Evolutionary conservation across 2,329 filamentous ascomycete genomes (phyloP), one percentile per base, ranked within the genome.

Genomic region (Fusarium tanahbumbuense): DNA sequence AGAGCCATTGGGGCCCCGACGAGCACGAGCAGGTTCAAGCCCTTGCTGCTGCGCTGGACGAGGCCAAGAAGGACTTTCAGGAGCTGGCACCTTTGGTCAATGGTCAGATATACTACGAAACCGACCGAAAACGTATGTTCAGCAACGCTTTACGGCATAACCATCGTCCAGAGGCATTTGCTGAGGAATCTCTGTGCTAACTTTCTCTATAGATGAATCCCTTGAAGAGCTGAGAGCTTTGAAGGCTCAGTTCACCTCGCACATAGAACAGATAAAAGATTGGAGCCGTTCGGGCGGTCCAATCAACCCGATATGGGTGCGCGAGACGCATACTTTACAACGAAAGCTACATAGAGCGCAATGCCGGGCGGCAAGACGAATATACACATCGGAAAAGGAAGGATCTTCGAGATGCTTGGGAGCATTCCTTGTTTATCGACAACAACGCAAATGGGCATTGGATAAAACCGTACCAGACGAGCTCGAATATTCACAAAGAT

Each of bases 11-110:
- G 87, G 85, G 84, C 0, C 79, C 82, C 23, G 86, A 88, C 81
- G 87, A 89, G 79, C 84, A 87, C 75, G 87, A 89, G 74, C 87
- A 89, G 79, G 77, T 85, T 60, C 84, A 83, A 60, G 83, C 85
- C 50, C 80, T 89, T 56, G 84, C 88, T 72, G 80, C 82, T 37
- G 81, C 83, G n/a, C 81, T 89, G 54, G 86, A 88, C 75, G 86
- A 88, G 70, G 87, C 87, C 59, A 87, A 85, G 78, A 84, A 83
- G 76, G 87, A 89, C 78, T 89, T 89, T 68, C 87, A 89, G 78
- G 83, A 87, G 73, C 80, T 89, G 62, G 83, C 83, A 23, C 81
- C 81, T 48, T 79, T 89, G 45, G 83, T 89, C 56, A 85, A 87
- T 68, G 86, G 87, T 30, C 83, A 85, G 71, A 81, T 84, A 47